Evolutionary conservation across 2,329 filamentous ascomycete species (phyloP).

Genomic region (Cordyceps cicadae): DNA sequence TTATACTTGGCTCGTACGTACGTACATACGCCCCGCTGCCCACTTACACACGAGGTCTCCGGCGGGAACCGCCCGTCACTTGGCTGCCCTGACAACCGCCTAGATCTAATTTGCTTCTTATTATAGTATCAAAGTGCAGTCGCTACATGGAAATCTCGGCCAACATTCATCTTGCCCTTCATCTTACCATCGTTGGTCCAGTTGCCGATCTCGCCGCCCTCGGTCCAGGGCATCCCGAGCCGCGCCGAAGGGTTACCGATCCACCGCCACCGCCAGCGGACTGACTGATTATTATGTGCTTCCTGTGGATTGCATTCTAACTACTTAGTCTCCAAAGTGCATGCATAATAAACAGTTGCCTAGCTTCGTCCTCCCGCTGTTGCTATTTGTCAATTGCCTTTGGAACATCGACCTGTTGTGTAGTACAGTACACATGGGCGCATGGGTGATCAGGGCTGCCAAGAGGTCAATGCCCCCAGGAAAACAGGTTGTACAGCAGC

Average conservation of each 20-base stretch:
- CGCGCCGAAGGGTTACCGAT: neutral
- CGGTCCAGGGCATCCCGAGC: neutral
- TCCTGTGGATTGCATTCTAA: neutral
- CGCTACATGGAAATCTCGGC: neutral
- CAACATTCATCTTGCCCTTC: neutral
- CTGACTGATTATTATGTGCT: too few relatives aligned
- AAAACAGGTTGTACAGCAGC: neutral
- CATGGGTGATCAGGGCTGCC: neutral
- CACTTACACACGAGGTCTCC: neutral
- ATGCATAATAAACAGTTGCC: neutral
- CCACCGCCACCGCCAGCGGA: constrained; percentile 4
- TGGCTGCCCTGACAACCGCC: too few relatives aligned
- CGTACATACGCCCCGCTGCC: neutral
- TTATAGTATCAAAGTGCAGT: too few relatives aligned
- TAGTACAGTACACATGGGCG: neutral
- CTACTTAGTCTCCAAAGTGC: neutral
- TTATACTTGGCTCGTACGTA: neutral
- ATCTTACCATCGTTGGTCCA: neutral
- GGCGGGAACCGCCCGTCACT: neutral
- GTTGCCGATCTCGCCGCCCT: neutral
- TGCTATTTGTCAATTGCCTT: neutral
- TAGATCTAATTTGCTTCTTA: too few relatives aligned
- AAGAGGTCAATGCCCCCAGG: neutral
- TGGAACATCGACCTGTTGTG: neutral
- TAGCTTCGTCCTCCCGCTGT: neutral